Evolutionary conservation across 192 early-diverging fungal genomes (phyloP).

Genomic region (Backusella tuberculispora): DNA sequence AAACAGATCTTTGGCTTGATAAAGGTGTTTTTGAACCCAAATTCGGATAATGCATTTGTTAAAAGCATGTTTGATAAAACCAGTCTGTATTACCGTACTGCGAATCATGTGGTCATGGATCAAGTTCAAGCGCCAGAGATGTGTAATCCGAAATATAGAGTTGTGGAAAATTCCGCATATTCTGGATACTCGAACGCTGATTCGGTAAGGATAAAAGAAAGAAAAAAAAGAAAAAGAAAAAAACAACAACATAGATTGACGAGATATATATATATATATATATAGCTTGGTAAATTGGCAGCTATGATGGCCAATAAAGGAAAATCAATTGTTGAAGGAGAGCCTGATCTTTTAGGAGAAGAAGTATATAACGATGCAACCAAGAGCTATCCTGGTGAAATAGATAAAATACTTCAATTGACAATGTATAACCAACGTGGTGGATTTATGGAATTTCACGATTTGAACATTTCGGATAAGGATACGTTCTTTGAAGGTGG

Average conservation of each 20-base stretch:
- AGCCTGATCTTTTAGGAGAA: slow-evolving; percentile 38
- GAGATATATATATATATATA: background rate
- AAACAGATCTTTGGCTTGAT: background rate
- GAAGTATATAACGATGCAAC: slow-evolving; percentile 30
- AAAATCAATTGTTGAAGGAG: slow-evolving; percentile 33
- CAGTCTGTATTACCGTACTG: background rate
- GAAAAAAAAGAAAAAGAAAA: too few species aligned
- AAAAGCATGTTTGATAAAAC: background rate
- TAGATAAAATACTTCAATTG: slow-evolving; percentile 30
- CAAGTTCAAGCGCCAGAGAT: background rate
- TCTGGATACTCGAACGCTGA: slow-evolving; percentile 60
- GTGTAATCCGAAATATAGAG: background rate
- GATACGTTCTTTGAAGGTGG: slow-evolving; percentile 43
- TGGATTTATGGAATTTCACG: slow-evolving; percentile 40
- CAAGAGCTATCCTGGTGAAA: slow-evolving; percentile 25
- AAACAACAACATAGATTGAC: too few species aligned
- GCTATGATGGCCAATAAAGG: slow-evolving; percentile 66
- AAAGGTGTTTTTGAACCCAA: background rate
- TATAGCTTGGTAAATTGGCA: slow-evolving; percentile 59
- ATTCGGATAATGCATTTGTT: background rate
- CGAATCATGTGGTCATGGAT: background rate
- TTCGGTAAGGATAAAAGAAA: too few species aligned
- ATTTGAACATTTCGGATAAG: slow-evolving; percentile 28
- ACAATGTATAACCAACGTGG: slow-evolving; percentile 41
- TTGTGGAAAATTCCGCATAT: slow-evolving; percentile 50